Conservation (phyloP, 768 basidiomycete genomes). For the Lactifluus piperatus region DNA sequence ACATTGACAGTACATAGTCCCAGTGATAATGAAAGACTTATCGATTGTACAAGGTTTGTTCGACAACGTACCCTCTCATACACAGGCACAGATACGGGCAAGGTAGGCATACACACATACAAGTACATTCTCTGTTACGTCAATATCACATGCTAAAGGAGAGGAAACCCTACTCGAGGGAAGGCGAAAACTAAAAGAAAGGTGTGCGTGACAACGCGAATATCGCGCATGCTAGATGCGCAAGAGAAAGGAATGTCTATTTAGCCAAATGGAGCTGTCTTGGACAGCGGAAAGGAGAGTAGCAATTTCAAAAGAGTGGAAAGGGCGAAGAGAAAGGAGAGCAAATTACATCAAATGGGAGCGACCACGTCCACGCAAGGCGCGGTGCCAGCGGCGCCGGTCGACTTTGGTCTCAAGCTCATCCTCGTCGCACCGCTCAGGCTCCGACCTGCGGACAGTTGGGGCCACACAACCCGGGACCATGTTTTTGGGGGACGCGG, state of each 20-base stretch:
- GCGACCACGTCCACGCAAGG: slow-evolving; percentile 1
- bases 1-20: background rate
- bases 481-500: background rate
- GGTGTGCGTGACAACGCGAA: background rate
- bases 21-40: background rate
- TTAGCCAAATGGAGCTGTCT: background rate
- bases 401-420: background rate
- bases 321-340: background rate
- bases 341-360: background rate
- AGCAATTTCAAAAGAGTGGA: background rate
- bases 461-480: background rate
- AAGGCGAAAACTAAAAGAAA: background rate
- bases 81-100: background rate
- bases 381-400: slow-evolving; percentile 4
- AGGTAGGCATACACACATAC: background rate
- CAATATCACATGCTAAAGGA: background rate
- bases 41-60: background rate
- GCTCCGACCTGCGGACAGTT: background rate
- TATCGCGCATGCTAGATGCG: background rate
- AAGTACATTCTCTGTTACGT: background rate
- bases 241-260: background rate
- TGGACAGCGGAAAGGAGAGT: background rate
- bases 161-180: background rate
- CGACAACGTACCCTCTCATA: background rate
- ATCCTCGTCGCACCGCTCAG: background rate